Evolutionary conservation across 345 rosid genomes (phyloP).

Genomic region (Geranium brycei): DNA sequence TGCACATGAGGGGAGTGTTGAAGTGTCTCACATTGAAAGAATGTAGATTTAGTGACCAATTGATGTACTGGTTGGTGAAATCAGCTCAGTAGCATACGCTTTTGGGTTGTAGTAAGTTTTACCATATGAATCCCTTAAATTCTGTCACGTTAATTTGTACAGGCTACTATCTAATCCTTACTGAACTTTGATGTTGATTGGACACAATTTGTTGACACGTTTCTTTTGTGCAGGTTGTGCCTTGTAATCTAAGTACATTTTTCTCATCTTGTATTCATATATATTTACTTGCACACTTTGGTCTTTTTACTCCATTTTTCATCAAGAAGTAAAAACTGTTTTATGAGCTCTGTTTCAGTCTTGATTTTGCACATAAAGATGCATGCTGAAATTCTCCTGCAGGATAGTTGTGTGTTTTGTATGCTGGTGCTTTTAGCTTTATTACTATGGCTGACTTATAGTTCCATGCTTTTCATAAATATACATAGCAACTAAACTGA

Average conservation of each 20-base stretch:
- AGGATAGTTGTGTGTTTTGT: not conserved
- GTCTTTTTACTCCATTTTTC: not conserved
- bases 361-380: not conserved
- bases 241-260: not conserved
- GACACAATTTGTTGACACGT: too few relatives aligned
- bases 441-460: not conserved
- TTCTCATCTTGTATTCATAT: too few relatives aligned
- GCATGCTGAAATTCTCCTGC: not conserved
- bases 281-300: not conserved
- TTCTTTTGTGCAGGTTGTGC: too few relatives aligned
- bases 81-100: too few relatives aligned
- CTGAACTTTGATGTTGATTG: not conserved
- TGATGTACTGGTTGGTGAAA: too few relatives aligned
- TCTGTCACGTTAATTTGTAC: not conserved
- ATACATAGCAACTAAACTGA: slow-evolving; percentile 12
- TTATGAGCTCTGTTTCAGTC: not conserved
- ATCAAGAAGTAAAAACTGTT: not conserved
- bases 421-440: not conserved
- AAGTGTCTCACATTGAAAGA: too few relatives aligned
- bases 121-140: not conserved
- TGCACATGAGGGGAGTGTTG: too few relatives aligned
- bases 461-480: slow-evolving; percentile 1
- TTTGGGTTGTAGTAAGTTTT: too few relatives aligned
- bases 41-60: too few relatives aligned
- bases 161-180: not conserved